Conservation (phyloP, 768 basidiomycete species). For the Agrocybe praecox region DNA sequence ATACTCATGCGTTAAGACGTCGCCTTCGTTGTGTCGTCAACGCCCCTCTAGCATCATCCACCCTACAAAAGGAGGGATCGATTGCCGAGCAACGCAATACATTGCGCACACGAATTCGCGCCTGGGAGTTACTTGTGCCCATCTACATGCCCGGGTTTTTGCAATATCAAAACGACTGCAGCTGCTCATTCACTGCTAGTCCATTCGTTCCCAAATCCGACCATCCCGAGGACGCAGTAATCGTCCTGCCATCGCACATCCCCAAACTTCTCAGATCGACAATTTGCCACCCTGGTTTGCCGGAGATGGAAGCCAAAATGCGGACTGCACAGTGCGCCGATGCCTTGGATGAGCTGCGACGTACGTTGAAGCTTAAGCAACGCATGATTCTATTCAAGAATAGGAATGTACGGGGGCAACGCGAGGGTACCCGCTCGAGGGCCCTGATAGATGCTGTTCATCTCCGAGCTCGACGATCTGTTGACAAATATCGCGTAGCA, state of each 20-base stretch:
- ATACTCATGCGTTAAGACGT: background rate
- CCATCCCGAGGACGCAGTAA: background rate
- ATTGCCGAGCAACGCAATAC: background rate
- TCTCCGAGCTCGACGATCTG: background rate
- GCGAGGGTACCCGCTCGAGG: constrained; percentile 1
- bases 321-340: constrained; percentile 10
- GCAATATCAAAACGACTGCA: constrained; percentile 1
- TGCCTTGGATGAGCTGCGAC: constrained; percentile 1
- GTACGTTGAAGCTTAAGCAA: constrained; percentile 6
- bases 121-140: background rate
- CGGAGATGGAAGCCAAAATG: constrained; percentile 6
- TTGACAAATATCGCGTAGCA: constrained; percentile 7
- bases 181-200: background rate
- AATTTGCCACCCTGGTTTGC: background rate
- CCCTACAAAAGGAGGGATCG: constrained; percentile 4
- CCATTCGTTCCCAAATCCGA: background rate
- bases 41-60: too few species aligned
- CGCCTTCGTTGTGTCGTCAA: too few species aligned
- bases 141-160: constrained; percentile 17
- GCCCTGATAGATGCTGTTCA: constrained; percentile 10
- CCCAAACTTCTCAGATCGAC: background rate
- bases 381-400: constrained; percentile 10
- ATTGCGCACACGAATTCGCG: background rate
- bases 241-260: constrained; percentile 11
- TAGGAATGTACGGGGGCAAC: constrained; percentile 3